Evolutionary conservation across 116 monocot species (phyloP).

Genomic region (Dioscorea cayenensis): DNA sequence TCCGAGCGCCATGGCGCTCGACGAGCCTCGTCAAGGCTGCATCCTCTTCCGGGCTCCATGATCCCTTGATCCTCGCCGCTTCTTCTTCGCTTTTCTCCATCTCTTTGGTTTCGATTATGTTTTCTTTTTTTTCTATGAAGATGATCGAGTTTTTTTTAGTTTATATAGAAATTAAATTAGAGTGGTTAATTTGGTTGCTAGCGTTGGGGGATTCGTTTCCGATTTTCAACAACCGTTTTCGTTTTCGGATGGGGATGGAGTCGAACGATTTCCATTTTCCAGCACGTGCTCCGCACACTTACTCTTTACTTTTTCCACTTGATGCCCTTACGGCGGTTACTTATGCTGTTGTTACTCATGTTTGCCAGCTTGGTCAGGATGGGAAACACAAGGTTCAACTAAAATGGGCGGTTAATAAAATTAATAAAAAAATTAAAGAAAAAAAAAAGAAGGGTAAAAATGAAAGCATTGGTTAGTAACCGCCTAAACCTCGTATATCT

Average conservation of each 20-base stretch:
- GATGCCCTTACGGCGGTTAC: too few relatives aligned
- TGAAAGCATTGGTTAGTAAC: background rate
- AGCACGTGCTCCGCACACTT: too few relatives aligned
- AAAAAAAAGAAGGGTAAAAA: too few relatives aligned
- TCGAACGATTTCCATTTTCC: too few relatives aligned
- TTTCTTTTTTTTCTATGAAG: too few relatives aligned
- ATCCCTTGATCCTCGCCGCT: slow-evolving; percentile 26
- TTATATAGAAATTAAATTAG: background rate
- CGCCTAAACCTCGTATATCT: slow-evolving; percentile 10
- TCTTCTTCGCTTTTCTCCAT: background rate
- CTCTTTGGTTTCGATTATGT: background rate
- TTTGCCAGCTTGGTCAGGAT: too few relatives aligned
- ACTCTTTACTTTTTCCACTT: too few relatives aligned
- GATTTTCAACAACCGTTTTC: slow-evolving; percentile 30
- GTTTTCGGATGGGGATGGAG: slow-evolving; percentile 5
- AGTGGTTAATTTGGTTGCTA: slow-evolving; percentile 14
- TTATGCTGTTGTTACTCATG: too few relatives aligned
- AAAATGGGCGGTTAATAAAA: too few relatives aligned
- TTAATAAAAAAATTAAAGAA: too few relatives aligned
- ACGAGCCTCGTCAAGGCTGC: slow-evolving; percentile 33
- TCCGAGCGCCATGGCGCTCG: slow-evolving; percentile 37
- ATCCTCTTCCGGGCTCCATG: slow-evolving; percentile 61
- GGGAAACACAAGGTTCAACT: too few relatives aligned
- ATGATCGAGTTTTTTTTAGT: background rate
- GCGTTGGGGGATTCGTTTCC: slow-evolving; percentile 10